Evolutionary conservation across 2,329 filamentous ascomycete species (phyloP).

Genomic region (Epichloe glyceriae): DNA sequence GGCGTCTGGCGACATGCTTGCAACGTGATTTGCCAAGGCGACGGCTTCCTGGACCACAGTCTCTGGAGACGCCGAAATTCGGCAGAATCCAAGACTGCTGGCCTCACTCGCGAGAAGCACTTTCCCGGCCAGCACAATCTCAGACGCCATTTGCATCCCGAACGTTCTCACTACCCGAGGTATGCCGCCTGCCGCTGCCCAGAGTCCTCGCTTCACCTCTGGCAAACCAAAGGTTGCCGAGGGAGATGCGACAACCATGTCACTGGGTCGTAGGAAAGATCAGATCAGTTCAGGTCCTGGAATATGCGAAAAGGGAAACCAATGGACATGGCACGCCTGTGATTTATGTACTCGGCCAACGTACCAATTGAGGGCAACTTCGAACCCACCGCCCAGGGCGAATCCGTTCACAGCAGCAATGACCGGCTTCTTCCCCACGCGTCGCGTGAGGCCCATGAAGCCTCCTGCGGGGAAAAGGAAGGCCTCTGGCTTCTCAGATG

Average conservation of each 20-base stretch:
- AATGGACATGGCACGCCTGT: too few species aligned
- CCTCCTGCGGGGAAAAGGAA: conserved; percentile 26
- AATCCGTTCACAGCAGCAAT: conserved; percentile 47
- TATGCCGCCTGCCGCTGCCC: conserved; percentile 37
- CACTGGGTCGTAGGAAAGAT: conserved; percentile 17
- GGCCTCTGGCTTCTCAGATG: conserved; percentile 7
- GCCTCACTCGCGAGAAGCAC: conserved; percentile 29
- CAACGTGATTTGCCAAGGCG: conserved; percentile 21
- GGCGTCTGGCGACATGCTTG: conserved; percentile 22
- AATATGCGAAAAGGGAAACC: not conserved
- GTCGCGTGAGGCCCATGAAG: conserved; percentile 34
- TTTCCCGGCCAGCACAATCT: conserved; percentile 35
- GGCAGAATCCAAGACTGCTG: conserved; percentile 12
- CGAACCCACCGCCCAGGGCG: conserved; percentile 43
- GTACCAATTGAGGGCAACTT: conserved; percentile 41
- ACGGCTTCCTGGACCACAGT: conserved; percentile 24
- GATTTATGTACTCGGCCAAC: conserved; percentile 6
- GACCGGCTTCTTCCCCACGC: conserved; percentile 46
- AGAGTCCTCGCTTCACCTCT: conserved; percentile 41
- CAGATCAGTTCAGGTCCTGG: not conserved
- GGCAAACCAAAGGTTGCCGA: conserved; percentile 38
- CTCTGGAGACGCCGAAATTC: conserved; percentile 25
- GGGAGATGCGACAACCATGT: conserved; percentile 39
- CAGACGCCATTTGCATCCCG: conserved; percentile 33
- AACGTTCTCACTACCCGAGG: conserved; percentile 34